Conservation (phyloP, 2,329 filamentous ascomycete genomes). For the Fusarium sp. region DNA sequence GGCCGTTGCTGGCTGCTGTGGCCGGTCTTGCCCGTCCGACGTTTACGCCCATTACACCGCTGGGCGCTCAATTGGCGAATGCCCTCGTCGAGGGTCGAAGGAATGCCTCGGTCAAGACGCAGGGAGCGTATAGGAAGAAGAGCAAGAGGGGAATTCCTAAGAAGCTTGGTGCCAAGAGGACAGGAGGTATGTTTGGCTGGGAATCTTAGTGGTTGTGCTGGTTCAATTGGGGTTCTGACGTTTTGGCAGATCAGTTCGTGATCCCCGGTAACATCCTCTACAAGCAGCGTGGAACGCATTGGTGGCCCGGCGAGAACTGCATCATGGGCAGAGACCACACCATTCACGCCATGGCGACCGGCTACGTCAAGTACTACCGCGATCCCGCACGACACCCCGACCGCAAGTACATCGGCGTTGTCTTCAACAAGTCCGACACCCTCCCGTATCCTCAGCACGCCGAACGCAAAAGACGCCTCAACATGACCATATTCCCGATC, state of each 20-base stretch:
- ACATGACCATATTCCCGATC: slow-evolving; percentile 72
- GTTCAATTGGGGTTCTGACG: slow-evolving; percentile 25
- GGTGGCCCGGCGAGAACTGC: slow-evolving; percentile 96
- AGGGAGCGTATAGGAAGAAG: slow-evolving; percentile 75
- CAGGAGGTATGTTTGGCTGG: slow-evolving; percentile 73
- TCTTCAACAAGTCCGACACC: slow-evolving; percentile 83
- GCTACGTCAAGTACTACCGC: slow-evolving; percentile 97
- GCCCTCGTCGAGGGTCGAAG: slow-evolving; percentile 62
- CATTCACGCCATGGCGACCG: slow-evolving; percentile 85
- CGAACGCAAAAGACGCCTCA: slow-evolving; percentile 79
- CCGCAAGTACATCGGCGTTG: slow-evolving; percentile 94
- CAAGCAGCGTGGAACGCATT: slow-evolving; percentile 93
- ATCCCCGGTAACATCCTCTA: slow-evolving; percentile 98
- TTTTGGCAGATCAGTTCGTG: slow-evolving; percentile 81
- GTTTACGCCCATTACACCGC: slow-evolving; percentile 34
- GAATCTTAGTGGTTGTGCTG: background rate
- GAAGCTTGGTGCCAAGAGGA: slow-evolving; percentile 94
- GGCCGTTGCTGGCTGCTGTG: slow-evolving; percentile 58
- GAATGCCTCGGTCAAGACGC: slow-evolving; percentile 71
- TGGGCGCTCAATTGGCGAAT: slow-evolving; percentile 51
- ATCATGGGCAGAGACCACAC: slow-evolving; percentile 97
- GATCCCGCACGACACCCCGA: slow-evolving; percentile 86
- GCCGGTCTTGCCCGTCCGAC: slow-evolving; percentile 46
- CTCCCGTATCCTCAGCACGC: slow-evolving; percentile 83
- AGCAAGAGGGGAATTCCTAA: slow-evolving; percentile 74